Percentiles rank a stretch among this genome's conserved stretches.
phyloP scores from a whole-genome alignment of 345 rosid species.

The Turnera subulata region DNA sequence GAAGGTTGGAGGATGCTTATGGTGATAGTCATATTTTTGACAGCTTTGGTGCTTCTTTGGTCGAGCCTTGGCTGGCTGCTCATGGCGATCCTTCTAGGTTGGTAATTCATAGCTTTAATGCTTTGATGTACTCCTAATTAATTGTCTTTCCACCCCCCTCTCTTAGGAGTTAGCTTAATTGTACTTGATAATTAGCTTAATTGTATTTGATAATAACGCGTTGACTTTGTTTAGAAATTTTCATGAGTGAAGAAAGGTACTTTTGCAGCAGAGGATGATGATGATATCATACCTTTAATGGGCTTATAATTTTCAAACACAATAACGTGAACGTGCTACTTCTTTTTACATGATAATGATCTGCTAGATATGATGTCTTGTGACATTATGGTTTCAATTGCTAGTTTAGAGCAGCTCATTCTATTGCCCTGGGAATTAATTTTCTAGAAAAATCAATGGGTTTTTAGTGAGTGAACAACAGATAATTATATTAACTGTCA shows the following conservation, averaged over 20 bases:
- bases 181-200: background rate
- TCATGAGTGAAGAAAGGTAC: background rate
- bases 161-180: background rate
- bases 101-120: background rate
- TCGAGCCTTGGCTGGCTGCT: constrained; percentile 84
- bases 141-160: no score
- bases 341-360: no score
- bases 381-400: no score
- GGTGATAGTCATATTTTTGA: constrained; percentile 36
- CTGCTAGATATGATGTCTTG: no score
- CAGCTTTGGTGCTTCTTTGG: constrained; percentile 74
- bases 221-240: background rate
- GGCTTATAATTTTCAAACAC: no score
- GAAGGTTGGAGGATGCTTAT: constrained; percentile 15
- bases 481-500: background rate
- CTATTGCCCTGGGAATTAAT: background rate
- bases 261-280: background rate
- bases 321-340: no score
- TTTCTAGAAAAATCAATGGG: background rate
- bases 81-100: constrained; percentile 70
- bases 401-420: background rate
- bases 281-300: background rate
- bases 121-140: no score
- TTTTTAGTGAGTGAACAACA: background rate
- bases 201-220: background rate